Percentiles rank a stretch among this genome's conserved stretches.
Conservation (phyloP, 371 early-diverging fungal genomes). For the Entomophthora muscae region DNA sequence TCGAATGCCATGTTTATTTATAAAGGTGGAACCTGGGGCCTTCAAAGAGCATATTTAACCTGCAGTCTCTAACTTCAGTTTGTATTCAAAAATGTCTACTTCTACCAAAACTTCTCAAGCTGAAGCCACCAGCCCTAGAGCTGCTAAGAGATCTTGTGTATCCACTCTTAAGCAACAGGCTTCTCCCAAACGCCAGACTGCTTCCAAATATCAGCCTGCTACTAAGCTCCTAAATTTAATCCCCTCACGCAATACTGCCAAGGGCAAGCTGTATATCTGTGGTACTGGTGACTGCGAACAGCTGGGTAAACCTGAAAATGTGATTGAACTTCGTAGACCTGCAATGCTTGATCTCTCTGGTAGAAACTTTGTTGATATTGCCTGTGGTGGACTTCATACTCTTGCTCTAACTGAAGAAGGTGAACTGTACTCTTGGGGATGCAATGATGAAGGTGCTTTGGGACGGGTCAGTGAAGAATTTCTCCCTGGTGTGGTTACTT, state of each 20-base stretch:
- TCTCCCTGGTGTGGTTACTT: slow-evolving; percentile 11
- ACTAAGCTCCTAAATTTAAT: slow-evolving; percentile 1
- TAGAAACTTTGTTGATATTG: slow-evolving; percentile 35
- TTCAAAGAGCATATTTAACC: too few relatives aligned
- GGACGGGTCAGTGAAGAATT: slow-evolving; percentile 58
- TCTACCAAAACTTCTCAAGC: too few relatives aligned
- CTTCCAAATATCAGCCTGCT: too few relatives aligned
- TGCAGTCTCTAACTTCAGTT: too few relatives aligned
- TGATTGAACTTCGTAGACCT: slow-evolving; percentile 51
- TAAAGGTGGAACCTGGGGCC: too few relatives aligned
- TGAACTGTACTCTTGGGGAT: slow-evolving; percentile 86
- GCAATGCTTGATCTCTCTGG: slow-evolving; percentile 27
- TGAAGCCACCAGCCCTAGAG: too few relatives aligned
- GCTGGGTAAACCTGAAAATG: slow-evolving; percentile 80
- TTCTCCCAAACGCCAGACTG: too few relatives aligned
- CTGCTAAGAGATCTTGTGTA: too few relatives aligned
- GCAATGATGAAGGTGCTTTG: slow-evolving; percentile 96
- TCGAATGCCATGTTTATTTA: too few relatives aligned
- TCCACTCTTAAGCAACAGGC: too few relatives aligned
- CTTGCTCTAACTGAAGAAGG: slow-evolving; percentile 61
- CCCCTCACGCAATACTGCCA: background rate
- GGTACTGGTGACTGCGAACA: slow-evolving; percentile 95
- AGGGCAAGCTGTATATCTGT: slow-evolving; percentile 71
- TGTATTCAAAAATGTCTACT: too few relatives aligned
- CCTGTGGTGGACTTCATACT: slow-evolving; percentile 82